Evolutionary conservation across 441 rosid genomes (phyloP).

Genomic region (Raphanus hybrid): DNA sequence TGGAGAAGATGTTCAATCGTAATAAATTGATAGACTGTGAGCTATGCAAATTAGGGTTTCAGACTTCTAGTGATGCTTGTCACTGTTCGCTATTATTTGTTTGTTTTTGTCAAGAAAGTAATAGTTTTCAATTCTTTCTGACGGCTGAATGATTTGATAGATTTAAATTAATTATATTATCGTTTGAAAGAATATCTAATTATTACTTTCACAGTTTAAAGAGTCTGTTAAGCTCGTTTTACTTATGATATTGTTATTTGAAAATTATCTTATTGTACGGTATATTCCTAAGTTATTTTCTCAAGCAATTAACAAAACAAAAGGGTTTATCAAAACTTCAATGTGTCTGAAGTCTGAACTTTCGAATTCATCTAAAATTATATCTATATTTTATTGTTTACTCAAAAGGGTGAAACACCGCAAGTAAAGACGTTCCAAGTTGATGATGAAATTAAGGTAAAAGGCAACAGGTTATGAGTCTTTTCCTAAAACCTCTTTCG

Average conservation of each 20-base stretch:
- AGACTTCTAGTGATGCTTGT: slow-evolving; percentile 15
- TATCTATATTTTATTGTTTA: slow-evolving; percentile 12
- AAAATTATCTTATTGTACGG: background rate
- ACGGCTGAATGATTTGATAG: slow-evolving; percentile 12
- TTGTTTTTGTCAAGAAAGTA: background rate
- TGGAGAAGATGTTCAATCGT: slow-evolving; percentile 16
- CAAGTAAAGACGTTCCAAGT: slow-evolving; percentile 23
- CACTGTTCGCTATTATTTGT: slow-evolving; percentile 7
- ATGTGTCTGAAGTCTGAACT: slow-evolving; percentile 1
- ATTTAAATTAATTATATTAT: background rate
- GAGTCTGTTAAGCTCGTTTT: background rate
- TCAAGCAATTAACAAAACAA: slow-evolving; percentile 11
- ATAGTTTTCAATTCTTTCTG: background rate
- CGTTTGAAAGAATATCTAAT: background rate
- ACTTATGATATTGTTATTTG: background rate
- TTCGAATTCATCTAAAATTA: background rate
- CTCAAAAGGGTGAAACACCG: slow-evolving; percentile 33
- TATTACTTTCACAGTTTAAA: background rate
- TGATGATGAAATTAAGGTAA: slow-evolving; percentile 23
- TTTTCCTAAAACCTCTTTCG: slow-evolving; percentile 18
- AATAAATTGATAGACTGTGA: slow-evolving; percentile 34
- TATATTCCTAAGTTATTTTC: slow-evolving; percentile 15
- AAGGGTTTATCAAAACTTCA: background rate
- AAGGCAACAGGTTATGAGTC: slow-evolving; percentile 20
- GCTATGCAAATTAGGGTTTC: slow-evolving; percentile 35